Evolutionary conservation across 2,329 filamentous ascomycete species (phyloP), one percentile per base, ranked within the genome.

Genomic region (Clarireedia paspali): DNA sequence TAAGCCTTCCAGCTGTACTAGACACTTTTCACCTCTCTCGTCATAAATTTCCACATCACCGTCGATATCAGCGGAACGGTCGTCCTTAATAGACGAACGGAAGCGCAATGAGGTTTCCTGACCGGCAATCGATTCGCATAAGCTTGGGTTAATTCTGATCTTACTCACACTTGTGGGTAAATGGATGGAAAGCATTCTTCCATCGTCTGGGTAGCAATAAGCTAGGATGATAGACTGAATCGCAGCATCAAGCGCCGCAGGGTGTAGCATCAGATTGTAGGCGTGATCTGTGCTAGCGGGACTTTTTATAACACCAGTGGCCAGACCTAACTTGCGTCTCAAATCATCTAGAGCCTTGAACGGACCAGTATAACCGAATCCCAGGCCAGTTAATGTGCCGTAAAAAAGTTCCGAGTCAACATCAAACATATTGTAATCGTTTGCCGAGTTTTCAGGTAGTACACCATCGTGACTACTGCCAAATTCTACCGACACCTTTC

Each of bases 171-270:
- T 36, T 7, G 58, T 64, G 14, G 65, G 65, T 6, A 67, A 49
- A 24, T 61, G 59, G 1, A 67, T 12, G 6, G 58, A 54, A 53
- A 56, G 58, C 1, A 65, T 24, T 12, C 53, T 44, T 0, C 55
- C 60, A 56, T 67, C 65, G 4, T 44, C 57, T 6, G 64, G 65
- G 6, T 15, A 50, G 9, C 38, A 53, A 15, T 45, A 55, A 3
- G 64, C 62, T 6, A 60, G 38, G 9, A 82, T 69, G 0, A 74
- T 73, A 1, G 73, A 73, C 55, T 84, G 81, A 26, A 84, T 74
- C 66, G 82, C 77, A 2, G 74, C 69, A 60, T 84, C 81, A 14
- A 84, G 69, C 0, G 77, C 79, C 2, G 77, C 74, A 0, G 81
- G 81, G 58, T 84, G 81, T 26, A 83, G 72, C 17, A 60, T 17